Percentiles rank a stretch among this genome's conserved stretches.
Conservation (phyloP, 202 grass and related monocot species). For the Carex arenaria region DNA sequence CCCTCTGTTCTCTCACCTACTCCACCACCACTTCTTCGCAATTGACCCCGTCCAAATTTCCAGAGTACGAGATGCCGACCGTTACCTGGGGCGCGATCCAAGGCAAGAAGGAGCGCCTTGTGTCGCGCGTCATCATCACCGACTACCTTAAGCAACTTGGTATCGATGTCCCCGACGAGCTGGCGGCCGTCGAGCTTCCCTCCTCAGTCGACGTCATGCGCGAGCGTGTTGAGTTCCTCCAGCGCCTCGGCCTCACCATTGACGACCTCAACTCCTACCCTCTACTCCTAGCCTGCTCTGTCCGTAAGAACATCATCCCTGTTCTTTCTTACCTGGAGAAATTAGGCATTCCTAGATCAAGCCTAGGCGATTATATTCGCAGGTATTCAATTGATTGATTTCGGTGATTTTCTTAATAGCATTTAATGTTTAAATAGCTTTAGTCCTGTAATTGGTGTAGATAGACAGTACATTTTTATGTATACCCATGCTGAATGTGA, state of each 20-base stretch:
- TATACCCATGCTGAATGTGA: neutral
- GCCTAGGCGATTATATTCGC: slow-evolving; percentile 67
- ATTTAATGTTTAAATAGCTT: neutral
- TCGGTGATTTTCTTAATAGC: neutral
- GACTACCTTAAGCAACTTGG: slow-evolving; percentile 88
- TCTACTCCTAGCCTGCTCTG: slow-evolving; percentile 73
- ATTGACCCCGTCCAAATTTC: slow-evolving; percentile 30
- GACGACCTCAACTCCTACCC: slow-evolving; percentile 88
- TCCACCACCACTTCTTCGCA: slow-evolving; percentile 17
- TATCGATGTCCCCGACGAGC: slow-evolving; percentile 69
- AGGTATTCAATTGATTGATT: slow-evolving; percentile 11
- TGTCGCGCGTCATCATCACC: slow-evolving; percentile 77
- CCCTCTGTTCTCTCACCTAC: neutral
- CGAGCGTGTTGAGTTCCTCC: slow-evolving; percentile 94
- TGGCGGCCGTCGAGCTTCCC: slow-evolving; percentile 71
- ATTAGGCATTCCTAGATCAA: slow-evolving; percentile 62
- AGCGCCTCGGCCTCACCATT: slow-evolving; percentile 78
- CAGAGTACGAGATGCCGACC: slow-evolving; percentile 89
- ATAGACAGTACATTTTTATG: neutral
- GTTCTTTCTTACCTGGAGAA: slow-evolving; percentile 95
- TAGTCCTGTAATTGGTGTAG: neutral
- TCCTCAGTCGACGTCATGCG: slow-evolving; percentile 88
- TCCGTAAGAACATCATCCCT: slow-evolving; percentile 83
- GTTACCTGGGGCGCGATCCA: slow-evolving; percentile 95
- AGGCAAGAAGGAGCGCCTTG: slow-evolving; percentile 84